These are phyloP conservation scores for Diaporthe helianthi DNA, from an alignment of 2,329 filamentous ascomycete genomes.

Conservation along the genomic window DNA sequence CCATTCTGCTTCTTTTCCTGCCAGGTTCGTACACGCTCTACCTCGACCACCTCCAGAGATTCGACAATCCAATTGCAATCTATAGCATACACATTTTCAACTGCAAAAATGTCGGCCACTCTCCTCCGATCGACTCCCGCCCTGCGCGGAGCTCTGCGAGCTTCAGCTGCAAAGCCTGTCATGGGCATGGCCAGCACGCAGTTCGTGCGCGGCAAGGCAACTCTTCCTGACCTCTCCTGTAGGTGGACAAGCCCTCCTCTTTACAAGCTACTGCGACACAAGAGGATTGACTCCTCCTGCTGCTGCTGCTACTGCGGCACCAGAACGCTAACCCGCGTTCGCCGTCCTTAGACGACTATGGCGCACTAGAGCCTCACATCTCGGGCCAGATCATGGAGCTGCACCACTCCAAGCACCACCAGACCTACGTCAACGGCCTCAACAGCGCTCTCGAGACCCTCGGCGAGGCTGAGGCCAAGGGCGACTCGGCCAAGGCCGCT, in stretches of 20 bases:
- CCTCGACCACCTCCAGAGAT: background rate
- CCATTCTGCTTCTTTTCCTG: background rate
- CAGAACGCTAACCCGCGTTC: background rate
- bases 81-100: conserved; percentile 5
- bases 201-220: conserved; percentile 87
- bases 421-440: conserved; percentile 78
- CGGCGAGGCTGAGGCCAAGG: conserved; percentile 66
- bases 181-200: conserved; percentile 74
- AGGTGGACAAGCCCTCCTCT: conserved; percentile 37
- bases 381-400: conserved; percentile 82
- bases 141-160: conserved; percentile 74
- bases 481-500: conserved; percentile 60
- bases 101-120: conserved; percentile 74
- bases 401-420: conserved; percentile 81
- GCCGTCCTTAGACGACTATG: conserved; percentile 82
- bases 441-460: conserved; percentile 71
- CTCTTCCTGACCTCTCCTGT: conserved; percentile 84
- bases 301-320: background rate
- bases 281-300: no score
- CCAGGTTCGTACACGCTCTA: conserved; percentile 28
- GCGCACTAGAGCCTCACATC: conserved; percentile 86
- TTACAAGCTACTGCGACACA: background rate
- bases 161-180: conserved; percentile 66
- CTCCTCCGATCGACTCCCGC: conserved; percentile 75
- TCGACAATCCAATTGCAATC: background rate